Percentiles rank a stretch among this genome's conserved stretches.
phyloP scores from a whole-genome alignment of 129 eudicot genomes.

The Flaveria ramosissima region DNA sequence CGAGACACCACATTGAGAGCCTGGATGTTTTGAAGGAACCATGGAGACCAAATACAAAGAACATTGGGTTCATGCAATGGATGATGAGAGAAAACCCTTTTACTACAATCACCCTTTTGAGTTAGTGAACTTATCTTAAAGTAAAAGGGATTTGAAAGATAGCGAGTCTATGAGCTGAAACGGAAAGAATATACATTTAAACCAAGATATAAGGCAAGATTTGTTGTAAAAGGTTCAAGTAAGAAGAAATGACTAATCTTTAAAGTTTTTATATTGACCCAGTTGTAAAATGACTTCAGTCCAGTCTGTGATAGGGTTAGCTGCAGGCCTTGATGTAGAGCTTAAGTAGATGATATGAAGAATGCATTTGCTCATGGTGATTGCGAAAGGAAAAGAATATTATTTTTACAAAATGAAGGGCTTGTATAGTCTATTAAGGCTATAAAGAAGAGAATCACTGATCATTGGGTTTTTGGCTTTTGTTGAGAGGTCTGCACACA shows the following conservation, averaged over 20 bases:
- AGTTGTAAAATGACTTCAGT: slow-evolving; percentile 4
- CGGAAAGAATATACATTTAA: background rate
- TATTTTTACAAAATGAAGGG: slow-evolving; percentile 5
- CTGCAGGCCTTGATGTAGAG: background rate
- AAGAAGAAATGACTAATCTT: background rate
- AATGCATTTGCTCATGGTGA: slow-evolving; percentile 11
- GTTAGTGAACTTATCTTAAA: slow-evolving; percentile 3
- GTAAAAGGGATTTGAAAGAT: slow-evolving; percentile 1
- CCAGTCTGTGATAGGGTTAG: background rate
- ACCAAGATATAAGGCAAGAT: background rate
- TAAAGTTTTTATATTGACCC: background rate
- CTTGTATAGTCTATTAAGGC: slow-evolving; percentile 7
- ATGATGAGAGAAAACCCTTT: slow-evolving; percentile 1
- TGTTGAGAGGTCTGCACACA: background rate
- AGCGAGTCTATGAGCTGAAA: background rate
- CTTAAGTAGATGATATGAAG: background rate
- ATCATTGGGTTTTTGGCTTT: background rate
- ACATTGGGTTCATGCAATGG: background rate
- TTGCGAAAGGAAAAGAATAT: background rate
- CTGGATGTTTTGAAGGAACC: background rate
- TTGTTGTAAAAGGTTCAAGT: background rate
- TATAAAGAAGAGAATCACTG: background rate
- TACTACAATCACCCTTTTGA: slow-evolving; percentile 9
- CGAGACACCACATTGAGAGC: slow-evolving; percentile 1
- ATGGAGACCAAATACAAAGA: background rate